These are phyloP conservation scores for Phytopythium mirpurense DNA, from an alignment of 352 stramenopile genomes.

Conservation along the genomic window DNA sequence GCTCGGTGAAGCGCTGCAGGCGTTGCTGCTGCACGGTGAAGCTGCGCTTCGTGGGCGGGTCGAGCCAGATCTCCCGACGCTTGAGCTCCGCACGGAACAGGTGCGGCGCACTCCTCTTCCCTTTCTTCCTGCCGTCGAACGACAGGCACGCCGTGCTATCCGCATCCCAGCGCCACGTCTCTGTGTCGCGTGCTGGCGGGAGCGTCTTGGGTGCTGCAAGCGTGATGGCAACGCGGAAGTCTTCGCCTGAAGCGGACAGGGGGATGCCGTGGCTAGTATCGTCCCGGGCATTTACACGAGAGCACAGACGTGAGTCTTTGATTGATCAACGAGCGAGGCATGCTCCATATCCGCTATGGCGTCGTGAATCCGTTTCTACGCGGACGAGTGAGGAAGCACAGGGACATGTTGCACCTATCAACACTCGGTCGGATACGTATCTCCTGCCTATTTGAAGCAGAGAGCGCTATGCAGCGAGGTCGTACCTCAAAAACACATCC, in stretches of 20 bases:
- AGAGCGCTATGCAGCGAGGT: conserved; percentile 5
- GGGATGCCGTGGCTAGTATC: conserved; percentile 55
- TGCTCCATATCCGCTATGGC: neutral
- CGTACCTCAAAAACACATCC: conserved; percentile 76
- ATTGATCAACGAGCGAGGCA: neutral
- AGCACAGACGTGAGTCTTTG: conserved; percentile 13
- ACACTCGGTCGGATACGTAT: no score
- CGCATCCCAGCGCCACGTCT: conserved; percentile 16
- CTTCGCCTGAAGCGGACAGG: conserved; percentile 28
- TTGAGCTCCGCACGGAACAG: conserved; percentile 30
- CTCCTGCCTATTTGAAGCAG: no score
- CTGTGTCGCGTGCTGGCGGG: conserved; percentile 13
- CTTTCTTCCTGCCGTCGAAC: conserved; percentile 13
- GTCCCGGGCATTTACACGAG: no score
- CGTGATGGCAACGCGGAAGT: conserved; percentile 28
- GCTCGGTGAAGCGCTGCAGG: conserved; percentile 49
- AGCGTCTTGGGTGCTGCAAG: conserved; percentile 35
- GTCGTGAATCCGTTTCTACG: conserved; percentile 15
- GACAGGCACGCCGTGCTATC: conserved; percentile 12
- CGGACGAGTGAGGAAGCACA: conserved; percentile 4
- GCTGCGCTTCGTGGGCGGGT: conserved; percentile 49
- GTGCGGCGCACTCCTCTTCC: conserved; percentile 11
- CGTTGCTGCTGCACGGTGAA: conserved; percentile 56
- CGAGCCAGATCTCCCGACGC: conserved; percentile 51
- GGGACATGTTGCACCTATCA: conserved; percentile 7